These are phyloP conservation scores for Parathielavia hyrcaniae DNA, from an alignment of 495 filamentous ascomycete genomes.

Conservation along the genomic window DNA sequence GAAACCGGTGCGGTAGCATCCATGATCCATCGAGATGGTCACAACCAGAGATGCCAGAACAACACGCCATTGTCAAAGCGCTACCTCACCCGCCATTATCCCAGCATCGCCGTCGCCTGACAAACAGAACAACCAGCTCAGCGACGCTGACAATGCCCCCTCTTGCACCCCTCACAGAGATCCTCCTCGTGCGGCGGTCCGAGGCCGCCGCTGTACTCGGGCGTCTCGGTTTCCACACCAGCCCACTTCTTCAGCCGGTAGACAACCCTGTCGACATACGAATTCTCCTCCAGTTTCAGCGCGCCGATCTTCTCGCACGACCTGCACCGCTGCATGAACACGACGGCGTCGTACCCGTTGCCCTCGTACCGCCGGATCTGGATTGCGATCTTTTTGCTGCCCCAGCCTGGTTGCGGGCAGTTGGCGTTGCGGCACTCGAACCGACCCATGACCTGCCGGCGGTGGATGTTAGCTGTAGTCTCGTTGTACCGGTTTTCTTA, in stretches of 20 bases:
- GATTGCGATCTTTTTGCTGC: constrained; percentile 29
- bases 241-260: constrained; percentile 32
- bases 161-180: constrained; percentile 31
- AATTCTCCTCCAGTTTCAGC: constrained; percentile 23
- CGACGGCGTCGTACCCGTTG: constrained; percentile 29
- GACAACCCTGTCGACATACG: constrained; percentile 29
- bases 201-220: not conserved
- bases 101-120: too few species aligned
- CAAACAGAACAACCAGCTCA: too few species aligned
- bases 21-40: too few species aligned
- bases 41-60: too few species aligned
- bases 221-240: constrained; percentile 19
- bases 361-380: constrained; percentile 21
- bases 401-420: constrained; percentile 25
- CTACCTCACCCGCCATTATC: too few species aligned
- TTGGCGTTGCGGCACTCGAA: constrained; percentile 23
- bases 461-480: too few species aligned
- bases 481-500: too few species aligned
- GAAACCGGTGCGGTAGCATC: too few species aligned
- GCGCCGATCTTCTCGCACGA: constrained; percentile 23
- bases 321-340: constrained; percentile 30
- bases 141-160: constrained; percentile 12
- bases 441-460: constrained; percentile 16
- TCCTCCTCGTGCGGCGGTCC: constrained; percentile 21
- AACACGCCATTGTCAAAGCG: too few species aligned